Evolutionary conservation across 345 rosid species (phyloP), one percentile per base, ranked within the genome.

Genomic region (Sonneratia alba): DNA sequence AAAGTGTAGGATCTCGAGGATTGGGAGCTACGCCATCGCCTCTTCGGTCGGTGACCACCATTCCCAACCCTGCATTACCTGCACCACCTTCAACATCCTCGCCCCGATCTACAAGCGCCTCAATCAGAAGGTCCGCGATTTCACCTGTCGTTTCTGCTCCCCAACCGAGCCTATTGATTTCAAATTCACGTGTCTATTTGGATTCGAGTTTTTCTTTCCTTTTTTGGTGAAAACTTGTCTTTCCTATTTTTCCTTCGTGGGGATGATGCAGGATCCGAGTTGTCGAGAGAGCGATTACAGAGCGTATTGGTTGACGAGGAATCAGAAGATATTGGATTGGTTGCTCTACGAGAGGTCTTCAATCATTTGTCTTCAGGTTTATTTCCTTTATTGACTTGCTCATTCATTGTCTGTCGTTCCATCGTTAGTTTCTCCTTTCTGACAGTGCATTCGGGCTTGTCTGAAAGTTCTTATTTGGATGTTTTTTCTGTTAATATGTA

Each of bases 71-170:
- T 88, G 91, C 81, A 87, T 91, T 67, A 86, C 92, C 6, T 91
- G 94, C 73, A 91, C 97, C 66, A 89, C 97, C 71, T 91, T 89
- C 80, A 89, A 89, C 76, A 88, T 91, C 79, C 89, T 91, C 19
- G 97, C 97, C 61, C 98, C 98, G 13, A 91, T 93, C 74, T 93
- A 91, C 78, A 89, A 89, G 73, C 96, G 94, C 70, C 83, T 91
- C 77, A 78, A 84, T n/a, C 83, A 66, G 24, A 77, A 87, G 89
- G 90, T 82, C 4, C 51, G 22, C 45, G 6, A 42, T 42, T 42
- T 42, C 45, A 42, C 45, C 45, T 5, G 45, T 10, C n/a, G 7
- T 7, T 15, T 18, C n/a, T n/a, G 27, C 12, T 42, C 7, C 34
- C 36, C 4, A 7, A 6, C 19, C 70, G 24, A 11, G 5, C 34